Evolutionary conservation across 768 basidiomycete species (phyloP).

Genomic region (Termitomyces sp.): DNA sequence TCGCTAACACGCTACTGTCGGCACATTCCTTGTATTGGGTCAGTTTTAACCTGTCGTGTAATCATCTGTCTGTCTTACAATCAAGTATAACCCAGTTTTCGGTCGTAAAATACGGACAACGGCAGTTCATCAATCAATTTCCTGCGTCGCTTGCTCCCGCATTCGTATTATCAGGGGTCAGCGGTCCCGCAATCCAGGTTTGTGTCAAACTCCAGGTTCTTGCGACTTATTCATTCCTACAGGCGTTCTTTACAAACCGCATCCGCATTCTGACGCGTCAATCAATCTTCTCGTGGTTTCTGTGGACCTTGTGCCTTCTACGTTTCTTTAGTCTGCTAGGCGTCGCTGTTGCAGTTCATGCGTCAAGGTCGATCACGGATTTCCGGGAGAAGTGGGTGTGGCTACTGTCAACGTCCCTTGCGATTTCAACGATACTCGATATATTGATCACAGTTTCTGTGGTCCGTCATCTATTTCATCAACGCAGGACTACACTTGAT

Average conservation of each 20-base stretch:
- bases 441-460: neutral
- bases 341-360: neutral
- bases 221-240: neutral
- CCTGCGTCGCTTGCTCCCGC: neutral
- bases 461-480: neutral
- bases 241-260: conserved; percentile 13
- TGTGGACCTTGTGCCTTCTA: conserved; percentile 2
- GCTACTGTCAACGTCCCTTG: conserved; percentile 5
- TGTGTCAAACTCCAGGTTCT: neutral
- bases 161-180: conserved; percentile 4
- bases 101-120: conserved; percentile 8
- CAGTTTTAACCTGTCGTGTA: too few species aligned
- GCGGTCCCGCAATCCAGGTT: conserved; percentile 6
- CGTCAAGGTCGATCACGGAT: neutral
- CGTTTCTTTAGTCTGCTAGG: conserved; percentile 2
- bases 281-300: neutral
- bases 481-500: neutral
- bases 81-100: neutral
- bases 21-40: conserved; percentile 2
- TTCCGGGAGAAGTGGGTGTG: conserved; percentile 1
- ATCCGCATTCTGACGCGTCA: neutral
- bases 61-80: too few species aligned
- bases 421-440: conserved; percentile 3
- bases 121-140: neutral
- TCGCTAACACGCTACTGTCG: neutral